Conservation (phyloP, 352 stramenopile genomes). For the Phytophthora melonis region DNA sequence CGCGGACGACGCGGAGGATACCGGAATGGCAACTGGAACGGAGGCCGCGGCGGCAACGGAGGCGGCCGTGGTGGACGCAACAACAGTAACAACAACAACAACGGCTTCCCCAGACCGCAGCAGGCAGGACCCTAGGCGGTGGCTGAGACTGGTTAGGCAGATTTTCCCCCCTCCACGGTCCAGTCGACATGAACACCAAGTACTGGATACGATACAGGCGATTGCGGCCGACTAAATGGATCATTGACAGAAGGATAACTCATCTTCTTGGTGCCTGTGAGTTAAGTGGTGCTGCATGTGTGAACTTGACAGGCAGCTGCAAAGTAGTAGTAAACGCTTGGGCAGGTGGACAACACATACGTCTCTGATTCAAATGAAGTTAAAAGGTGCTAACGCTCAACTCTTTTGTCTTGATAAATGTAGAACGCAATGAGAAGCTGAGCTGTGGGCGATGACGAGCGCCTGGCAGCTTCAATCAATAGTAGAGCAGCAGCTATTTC, state of each 20-base stretch:
- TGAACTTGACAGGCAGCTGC: neutral
- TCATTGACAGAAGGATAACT: constrained; percentile 12
- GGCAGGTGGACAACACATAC: neutral
- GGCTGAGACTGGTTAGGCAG: constrained; percentile 10
- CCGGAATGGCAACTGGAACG: constrained; percentile 47
- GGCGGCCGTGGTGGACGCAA: constrained; percentile 32
- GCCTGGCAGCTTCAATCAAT: neutral
- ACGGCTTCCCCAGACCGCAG: constrained; percentile 31
- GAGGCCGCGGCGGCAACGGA: constrained; percentile 36
- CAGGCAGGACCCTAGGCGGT: constrained; percentile 24
- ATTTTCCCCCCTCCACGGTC: neutral
- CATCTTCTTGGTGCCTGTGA: no score
- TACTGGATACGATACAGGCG: constrained; percentile 29
- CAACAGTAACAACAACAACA: constrained; percentile 28
- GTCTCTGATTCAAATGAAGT: neutral
- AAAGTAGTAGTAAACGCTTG: no score
- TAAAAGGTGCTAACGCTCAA: neutral
- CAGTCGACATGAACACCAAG: neutral
- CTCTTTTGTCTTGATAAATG: constrained; percentile 1
- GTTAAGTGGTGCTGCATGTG: neutral
- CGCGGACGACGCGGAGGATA: constrained; percentile 54
- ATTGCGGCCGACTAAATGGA: constrained; percentile 20
- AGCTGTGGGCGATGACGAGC: neutral
- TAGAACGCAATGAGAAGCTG: constrained; percentile 4
- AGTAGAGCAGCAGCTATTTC: neutral